Evolutionary conservation across 192 early-diverging fungal genomes (phyloP), one percentile per base, ranked within the genome.

Genomic region (Jimgerdemannia flammicorona): DNA sequence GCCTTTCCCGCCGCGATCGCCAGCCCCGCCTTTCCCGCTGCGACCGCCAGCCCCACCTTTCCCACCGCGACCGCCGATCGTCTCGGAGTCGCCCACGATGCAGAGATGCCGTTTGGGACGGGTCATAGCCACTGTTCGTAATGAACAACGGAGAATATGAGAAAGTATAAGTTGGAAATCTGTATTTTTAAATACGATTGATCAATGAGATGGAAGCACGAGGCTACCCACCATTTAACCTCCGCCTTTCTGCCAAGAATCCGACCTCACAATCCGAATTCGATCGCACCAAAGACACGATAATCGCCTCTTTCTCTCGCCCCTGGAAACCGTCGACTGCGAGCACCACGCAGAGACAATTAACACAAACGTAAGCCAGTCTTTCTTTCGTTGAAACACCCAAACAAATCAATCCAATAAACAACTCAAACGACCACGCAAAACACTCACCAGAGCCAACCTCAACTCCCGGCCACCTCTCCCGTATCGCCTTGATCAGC

Each of bases 291-390:
- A 96, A 81, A 2, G 91, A 88, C 39, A 98, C 66, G 8, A 98
- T 82, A 40, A 97, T 88, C 0, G 92, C 94, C 76, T 97, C 93
- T 74, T 95, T 95, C 77, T 98, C 96, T 44, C 94, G 89, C 4
- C 96, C 96, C 79, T 97, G 95, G 75, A 96, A 94, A 3, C 95
- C 94, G 77, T 97, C 95, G 3, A 97, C 94, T 3, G 92, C 90
- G 11, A 54, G 6, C 49, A 11, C 11, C 49, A 54, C 11, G 49
- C 49, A 11, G 6, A 11, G 11, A 54, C 49, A 4, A 54, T 11
- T 11, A 54, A 11, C 11, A 54, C 11, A 54, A n/a, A n/a, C n/a
- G n/a, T n/a, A n/a, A n/a, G n/a, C n/a, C n/a, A n/a, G n/a, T n/a
- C n/a, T n/a, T n/a, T 11, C 49, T 11, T 11, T 11, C 49, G 6